A percentile compares a stretch with the other conserved stretches of the same genome.
Conservation (phyloP, 345 rosid genomes). For the Acer negundo region DNA sequence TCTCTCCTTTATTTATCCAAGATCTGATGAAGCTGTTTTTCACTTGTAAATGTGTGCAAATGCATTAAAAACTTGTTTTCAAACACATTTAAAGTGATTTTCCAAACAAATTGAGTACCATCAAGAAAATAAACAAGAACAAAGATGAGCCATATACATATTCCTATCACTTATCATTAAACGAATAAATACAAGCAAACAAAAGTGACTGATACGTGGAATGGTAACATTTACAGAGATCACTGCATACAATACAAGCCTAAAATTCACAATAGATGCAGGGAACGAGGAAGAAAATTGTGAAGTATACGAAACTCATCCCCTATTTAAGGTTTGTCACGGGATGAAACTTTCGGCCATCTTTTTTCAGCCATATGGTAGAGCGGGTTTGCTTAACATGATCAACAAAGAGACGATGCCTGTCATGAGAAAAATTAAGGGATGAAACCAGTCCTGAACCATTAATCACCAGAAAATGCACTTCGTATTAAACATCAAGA, state of each 20-base stretch:
- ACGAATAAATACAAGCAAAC: not conserved
- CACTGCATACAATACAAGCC: not conserved
- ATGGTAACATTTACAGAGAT: not conserved
- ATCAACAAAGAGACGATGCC: constrained; percentile 71
- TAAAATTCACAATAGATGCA: not conserved
- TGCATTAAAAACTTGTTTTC: not conserved
- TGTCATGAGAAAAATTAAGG: constrained; percentile 28
- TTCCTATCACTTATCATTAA: not conserved
- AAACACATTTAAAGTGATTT: not conserved
- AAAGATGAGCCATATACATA: not conserved
- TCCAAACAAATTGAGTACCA: not conserved
- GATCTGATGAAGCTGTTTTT: not conserved
- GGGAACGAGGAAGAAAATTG: not conserved
- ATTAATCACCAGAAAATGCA: not conserved
- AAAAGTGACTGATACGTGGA: not conserved
- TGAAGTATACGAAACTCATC: not conserved
- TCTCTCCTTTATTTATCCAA: not conserved
- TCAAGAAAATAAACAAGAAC: not conserved
- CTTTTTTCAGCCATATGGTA: constrained; percentile 68
- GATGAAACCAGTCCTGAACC: not conserved
- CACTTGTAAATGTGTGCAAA: not conserved
- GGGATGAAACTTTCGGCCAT: constrained; percentile 45
- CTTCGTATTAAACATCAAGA: not conserved
- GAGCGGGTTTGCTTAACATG: constrained; percentile 74
- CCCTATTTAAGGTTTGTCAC: constrained; percentile 34